A percentile compares a stretch with the other conserved stretches of the same genome.
phyloP scores from a whole-genome alignment of 768 basidiomycete genomes.

The Leccinum aurantiacum region DNA sequence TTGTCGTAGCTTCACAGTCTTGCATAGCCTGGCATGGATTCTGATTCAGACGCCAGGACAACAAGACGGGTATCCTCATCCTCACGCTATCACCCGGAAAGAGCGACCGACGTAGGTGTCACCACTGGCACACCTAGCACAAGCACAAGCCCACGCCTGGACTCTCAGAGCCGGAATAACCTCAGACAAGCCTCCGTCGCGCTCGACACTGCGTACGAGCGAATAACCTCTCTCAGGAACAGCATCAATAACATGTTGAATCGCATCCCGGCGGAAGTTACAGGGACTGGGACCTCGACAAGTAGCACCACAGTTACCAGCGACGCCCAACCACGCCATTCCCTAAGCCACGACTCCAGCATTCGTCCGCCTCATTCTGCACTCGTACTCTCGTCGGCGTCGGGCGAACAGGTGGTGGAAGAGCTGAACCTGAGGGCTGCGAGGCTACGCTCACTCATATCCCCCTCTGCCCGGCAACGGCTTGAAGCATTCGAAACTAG shows the following conservation, averaged over 20 bases:
- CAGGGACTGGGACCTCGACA: slow-evolving; percentile 11
- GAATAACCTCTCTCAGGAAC: slow-evolving; percentile 54
- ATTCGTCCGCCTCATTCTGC: slow-evolving; percentile 34
- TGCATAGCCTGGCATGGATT: slow-evolving; percentile 21
- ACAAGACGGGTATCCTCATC: slow-evolving; percentile 13
- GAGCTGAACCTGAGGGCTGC: slow-evolving; percentile 31
- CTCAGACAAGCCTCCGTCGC: slow-evolving; percentile 53
- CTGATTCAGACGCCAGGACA: slow-evolving; percentile 10
- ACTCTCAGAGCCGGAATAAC: slow-evolving; percentile 34
- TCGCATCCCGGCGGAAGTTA: slow-evolving; percentile 38
- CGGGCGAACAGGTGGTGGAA: slow-evolving; percentile 22
- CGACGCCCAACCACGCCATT: slow-evolving; percentile 10
- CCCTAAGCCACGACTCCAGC: slow-evolving; percentile 19
- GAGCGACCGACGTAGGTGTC: slow-evolving; percentile 10
- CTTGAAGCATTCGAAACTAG: slow-evolving; percentile 33
- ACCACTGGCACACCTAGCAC: slow-evolving; percentile 9
- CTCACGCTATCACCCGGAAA: slow-evolving; percentile 13
- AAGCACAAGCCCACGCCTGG: slow-evolving; percentile 11
- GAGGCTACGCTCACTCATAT: slow-evolving; percentile 31
- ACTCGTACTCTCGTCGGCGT: slow-evolving; percentile 25
- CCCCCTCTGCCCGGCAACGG: slow-evolving; percentile 33
- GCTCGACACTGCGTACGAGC: slow-evolving; percentile 53
- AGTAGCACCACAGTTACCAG: not conserved
- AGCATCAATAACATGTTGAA: slow-evolving; percentile 45
- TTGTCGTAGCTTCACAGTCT: slow-evolving; percentile 1